A percentile compares a stretch with the other conserved stretches of the same genome.
These are phyloP conservation scores for Capsicum pubescens DNA, from an alignment of 257 asterid species.

Conservation along the genomic window DNA sequence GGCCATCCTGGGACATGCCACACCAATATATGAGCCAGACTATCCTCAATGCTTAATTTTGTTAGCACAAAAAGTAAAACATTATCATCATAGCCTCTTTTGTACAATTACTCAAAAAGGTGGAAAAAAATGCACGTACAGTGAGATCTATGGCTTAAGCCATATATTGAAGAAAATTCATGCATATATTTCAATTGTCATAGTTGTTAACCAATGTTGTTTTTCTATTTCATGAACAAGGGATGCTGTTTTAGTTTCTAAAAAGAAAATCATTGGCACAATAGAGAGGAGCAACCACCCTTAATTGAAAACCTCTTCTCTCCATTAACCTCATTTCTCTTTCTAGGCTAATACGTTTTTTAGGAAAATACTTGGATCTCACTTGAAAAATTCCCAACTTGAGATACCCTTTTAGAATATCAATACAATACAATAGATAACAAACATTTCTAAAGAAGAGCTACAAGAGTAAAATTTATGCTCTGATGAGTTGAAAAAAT, in stretches of 20 bases:
- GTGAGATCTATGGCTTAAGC: not conserved
- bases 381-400: too few relatives aligned
- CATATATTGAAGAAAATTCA: too few relatives aligned
- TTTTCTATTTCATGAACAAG: not conserved
- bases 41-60: not conserved
- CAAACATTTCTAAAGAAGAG: too few relatives aligned
- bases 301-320: not conserved
- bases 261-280: not conserved
- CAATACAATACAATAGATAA: too few relatives aligned
- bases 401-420: too few relatives aligned
- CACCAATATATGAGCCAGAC: not conserved
- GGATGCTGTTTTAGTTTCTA: slow-evolving; percentile 11
- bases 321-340: not conserved
- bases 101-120: not conserved
- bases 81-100: not conserved
- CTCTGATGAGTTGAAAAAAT: too few relatives aligned
- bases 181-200: not conserved
- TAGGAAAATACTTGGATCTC: too few relatives aligned
- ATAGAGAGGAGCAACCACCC: slow-evolving; percentile 21
- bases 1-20: not conserved
- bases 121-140: not conserved
- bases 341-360: not conserved
- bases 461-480: too few relatives aligned
- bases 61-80: not conserved
- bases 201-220: too few relatives aligned